Percentiles rank a stretch among this genome's conserved stretches.
phyloP scores from a whole-genome alignment of 345 rosid species.

The Rhodamnia rubescens region DNA sequence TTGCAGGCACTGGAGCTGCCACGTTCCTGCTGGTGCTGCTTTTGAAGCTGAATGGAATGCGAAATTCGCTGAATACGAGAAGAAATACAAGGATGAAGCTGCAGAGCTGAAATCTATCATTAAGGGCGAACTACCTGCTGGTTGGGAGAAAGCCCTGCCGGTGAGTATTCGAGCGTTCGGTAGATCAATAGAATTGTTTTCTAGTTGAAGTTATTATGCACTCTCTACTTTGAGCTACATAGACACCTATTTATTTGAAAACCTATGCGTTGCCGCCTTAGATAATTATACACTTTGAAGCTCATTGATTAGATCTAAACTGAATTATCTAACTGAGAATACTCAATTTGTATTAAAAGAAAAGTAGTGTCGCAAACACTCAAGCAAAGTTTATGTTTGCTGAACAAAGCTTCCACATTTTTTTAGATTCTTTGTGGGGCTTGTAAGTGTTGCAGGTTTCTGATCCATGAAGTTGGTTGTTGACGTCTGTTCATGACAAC shows the following conservation, averaged over 20 bases:
- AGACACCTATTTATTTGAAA: neutral
- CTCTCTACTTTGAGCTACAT: neutral
- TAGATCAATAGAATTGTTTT: neutral
- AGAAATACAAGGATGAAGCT: slow-evolving; percentile 88
- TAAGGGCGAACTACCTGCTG: slow-evolving; percentile 74
- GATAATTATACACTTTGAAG: too few relatives aligned
- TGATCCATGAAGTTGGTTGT: neutral
- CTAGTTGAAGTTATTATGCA: neutral
- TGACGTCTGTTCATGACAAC: neutral
- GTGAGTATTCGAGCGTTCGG: slow-evolving; percentile 26
- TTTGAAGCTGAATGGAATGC: slow-evolving; percentile 89
- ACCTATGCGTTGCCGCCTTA: neutral
- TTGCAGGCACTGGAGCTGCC: slow-evolving; percentile 96
- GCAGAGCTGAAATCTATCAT: slow-evolving; percentile 75
- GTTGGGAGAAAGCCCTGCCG: slow-evolving; percentile 93
- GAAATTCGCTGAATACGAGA: slow-evolving; percentile 73
- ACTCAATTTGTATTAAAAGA: neutral
- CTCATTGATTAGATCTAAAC: too few relatives aligned
- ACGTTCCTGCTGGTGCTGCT: slow-evolving; percentile 50
- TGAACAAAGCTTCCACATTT: neutral
- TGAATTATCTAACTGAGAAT: neutral
- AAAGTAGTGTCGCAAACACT: neutral
- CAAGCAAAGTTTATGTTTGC: neutral
- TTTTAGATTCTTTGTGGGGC: neutral
- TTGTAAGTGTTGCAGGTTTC: neutral